Conservation (phyloP, 305 asterid genomes). For the Ajuga reptans region DNA sequence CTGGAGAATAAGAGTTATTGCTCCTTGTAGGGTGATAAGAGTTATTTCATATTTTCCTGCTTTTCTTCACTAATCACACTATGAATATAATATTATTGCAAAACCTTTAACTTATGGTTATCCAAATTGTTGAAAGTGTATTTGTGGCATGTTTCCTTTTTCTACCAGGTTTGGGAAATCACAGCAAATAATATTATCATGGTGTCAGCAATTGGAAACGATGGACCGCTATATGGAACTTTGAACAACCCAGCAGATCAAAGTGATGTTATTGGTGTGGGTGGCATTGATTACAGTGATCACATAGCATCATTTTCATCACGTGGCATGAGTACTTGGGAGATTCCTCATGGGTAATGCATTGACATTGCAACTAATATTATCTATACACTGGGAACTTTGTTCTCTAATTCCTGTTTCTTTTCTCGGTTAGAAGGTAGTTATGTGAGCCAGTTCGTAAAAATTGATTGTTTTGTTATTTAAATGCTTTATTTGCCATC, state of each 20-base stretch:
- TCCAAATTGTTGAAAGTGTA: constrained; percentile 8
- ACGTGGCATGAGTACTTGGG: constrained; percentile 99
- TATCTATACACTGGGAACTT: constrained; percentile 16
- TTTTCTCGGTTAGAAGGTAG: constrained; percentile 14
- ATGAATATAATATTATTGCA: constrained; percentile 10
- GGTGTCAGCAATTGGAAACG: constrained; percentile 98
- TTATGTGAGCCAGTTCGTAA: neutral
- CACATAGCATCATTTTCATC: constrained; percentile 98
- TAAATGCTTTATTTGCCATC: neutral
- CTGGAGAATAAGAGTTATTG: neutral
- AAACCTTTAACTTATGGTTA: constrained; percentile 2
- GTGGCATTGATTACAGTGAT: constrained; percentile 97
- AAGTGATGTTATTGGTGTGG: constrained; percentile 99
- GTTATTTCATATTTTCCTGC: neutral
- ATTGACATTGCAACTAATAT: constrained; percentile 20
- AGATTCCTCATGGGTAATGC: constrained; percentile 93
- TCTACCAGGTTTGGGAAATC: constrained; percentile 86
- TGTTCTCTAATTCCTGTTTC: neutral
- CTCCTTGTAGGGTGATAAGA: neutral
- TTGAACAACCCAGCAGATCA: constrained; percentile 98
- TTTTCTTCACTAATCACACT: neutral
- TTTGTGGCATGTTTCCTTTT: constrained; percentile 6
- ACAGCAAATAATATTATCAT: constrained; percentile 90
- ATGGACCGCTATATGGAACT: constrained; percentile 98
- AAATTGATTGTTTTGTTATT: constrained; percentile 9